These are phyloP conservation scores for Trichoderma hamatum DNA, from an alignment of 2,329 filamentous ascomycete species.

Conservation along the genomic window DNA sequence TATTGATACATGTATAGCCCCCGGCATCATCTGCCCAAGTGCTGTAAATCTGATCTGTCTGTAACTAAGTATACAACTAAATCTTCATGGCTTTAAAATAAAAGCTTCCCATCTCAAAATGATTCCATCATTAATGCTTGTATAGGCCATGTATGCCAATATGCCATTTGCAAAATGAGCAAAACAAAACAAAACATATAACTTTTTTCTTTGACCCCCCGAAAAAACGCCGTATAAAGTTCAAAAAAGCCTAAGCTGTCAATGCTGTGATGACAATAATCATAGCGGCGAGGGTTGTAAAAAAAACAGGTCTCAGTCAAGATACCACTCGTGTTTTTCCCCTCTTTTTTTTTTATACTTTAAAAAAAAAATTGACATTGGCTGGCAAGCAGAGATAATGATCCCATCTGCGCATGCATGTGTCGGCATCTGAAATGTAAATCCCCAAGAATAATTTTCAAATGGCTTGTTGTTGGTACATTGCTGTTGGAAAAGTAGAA, in stretches of 20 bases:
- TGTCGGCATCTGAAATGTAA: neutral
- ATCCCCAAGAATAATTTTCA: neutral
- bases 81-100: neutral
- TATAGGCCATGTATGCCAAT: neutral
- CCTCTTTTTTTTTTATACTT: neutral
- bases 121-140: neutral
- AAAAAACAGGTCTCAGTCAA: neutral
- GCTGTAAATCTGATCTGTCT: neutral
- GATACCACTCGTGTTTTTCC: neutral
- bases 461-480: neutral
- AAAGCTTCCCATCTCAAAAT: neutral
- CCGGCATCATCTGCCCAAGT: neutral
- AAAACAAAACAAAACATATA: neutral
- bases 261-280: neutral
- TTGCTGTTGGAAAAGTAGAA: neutral
- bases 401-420: neutral
- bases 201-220: neutral
- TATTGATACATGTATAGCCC: neutral
- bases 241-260: neutral
- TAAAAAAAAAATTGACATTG: neutral
- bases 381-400: neutral
- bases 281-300: neutral
- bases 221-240: neutral
- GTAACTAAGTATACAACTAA: neutral
- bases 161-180: neutral